Evolutionary conservation across 1,139 yeast species (phyloP).

Genomic region (Schwanniomyces etchellsii): DNA sequence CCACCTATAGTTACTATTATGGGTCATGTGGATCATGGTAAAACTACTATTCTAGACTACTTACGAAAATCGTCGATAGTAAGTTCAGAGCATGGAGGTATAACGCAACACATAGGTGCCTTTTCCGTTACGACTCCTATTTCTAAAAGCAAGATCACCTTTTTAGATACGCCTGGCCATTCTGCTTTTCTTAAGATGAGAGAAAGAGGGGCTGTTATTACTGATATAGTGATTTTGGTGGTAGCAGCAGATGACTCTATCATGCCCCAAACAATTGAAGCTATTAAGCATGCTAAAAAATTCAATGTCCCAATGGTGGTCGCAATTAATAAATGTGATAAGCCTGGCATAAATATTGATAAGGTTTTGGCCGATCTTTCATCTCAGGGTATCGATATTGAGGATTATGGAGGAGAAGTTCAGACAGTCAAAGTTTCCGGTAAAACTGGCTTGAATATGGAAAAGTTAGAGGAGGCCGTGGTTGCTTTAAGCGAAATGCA

Average conservation of each 20-base stretch:
- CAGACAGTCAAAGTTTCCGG: constrained; percentile 89
- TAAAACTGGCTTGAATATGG: constrained; percentile 77
- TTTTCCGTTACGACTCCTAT: constrained; percentile 77
- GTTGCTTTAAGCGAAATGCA: constrained; percentile 77
- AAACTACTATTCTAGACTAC: constrained; percentile 86
- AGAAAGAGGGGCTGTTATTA: constrained; percentile 90
- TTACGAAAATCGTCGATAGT: constrained; percentile 81
- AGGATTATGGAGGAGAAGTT: constrained; percentile 93
- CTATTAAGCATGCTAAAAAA: constrained; percentile 85
- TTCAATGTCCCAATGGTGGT: constrained; percentile 85
- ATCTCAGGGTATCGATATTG: constrained; percentile 74
- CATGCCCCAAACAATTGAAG: constrained; percentile 96
- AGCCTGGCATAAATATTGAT: constrained; percentile 64
- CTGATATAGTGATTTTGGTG: constrained; percentile 87
- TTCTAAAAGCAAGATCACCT: constrained; percentile 73
- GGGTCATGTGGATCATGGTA: constrained; percentile 99
- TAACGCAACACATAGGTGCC: constrained; percentile 97
- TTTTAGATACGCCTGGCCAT: constrained; percentile 97
- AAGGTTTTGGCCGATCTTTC: constrained; percentile 77
- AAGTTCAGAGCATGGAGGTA: constrained; percentile 88
- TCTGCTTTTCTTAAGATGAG: constrained; percentile 96
- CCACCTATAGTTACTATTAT: constrained; percentile 95
- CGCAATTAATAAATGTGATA: constrained; percentile 90
- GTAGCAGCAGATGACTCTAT: constrained; percentile 99
- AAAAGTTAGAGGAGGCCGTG: constrained; percentile 83